Evolutionary conservation across 2,329 filamentous ascomycete genomes (phyloP).

Genomic region (Scedosporium boydii): DNA sequence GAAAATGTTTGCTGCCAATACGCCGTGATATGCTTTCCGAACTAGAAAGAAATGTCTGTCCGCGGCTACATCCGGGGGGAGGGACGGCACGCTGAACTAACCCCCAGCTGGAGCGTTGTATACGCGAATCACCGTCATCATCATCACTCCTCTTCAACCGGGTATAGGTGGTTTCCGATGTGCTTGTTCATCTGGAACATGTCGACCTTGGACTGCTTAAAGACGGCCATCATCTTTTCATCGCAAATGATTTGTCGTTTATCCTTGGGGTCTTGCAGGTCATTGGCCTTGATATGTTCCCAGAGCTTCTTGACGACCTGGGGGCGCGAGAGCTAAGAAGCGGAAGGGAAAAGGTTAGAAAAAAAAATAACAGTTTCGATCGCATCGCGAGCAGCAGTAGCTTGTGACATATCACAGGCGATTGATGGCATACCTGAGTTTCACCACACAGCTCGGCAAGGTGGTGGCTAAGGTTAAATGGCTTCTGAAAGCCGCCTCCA

Average conservation of each 20-base stretch:
- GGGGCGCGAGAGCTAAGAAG: constrained; percentile 68
- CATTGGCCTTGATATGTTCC: constrained; percentile 83
- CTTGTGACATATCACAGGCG: neutral
- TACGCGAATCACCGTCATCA: too few relatives aligned
- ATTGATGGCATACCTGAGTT: constrained; percentile 41
- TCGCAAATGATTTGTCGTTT: constrained; percentile 92
- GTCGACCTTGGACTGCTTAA: constrained; percentile 82
- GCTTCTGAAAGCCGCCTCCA: constrained; percentile 88
- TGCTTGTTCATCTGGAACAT: constrained; percentile 99
- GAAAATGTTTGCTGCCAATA: neutral
- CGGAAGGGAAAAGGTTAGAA: too few relatives aligned
- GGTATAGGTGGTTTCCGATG: constrained; percentile 80
- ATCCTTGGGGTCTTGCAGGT: constrained; percentile 84
- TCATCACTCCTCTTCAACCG: constrained; percentile 56
- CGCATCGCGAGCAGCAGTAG: neutral
- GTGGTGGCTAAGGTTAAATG: constrained; percentile 62
- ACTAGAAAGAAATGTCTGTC: neutral
- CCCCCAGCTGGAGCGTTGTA: neutral
- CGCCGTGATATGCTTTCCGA: neutral
- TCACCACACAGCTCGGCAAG: constrained; percentile 64
- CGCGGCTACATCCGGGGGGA: neutral
- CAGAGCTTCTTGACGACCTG: constrained; percentile 96
- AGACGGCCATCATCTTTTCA: constrained; percentile 81
- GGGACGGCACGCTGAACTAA: too few relatives aligned
- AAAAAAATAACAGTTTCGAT: neutral